phyloP scores from a whole-genome alignment of 2,329 filamentous ascomycete species.

The Xylariaceae sp. region DNA sequence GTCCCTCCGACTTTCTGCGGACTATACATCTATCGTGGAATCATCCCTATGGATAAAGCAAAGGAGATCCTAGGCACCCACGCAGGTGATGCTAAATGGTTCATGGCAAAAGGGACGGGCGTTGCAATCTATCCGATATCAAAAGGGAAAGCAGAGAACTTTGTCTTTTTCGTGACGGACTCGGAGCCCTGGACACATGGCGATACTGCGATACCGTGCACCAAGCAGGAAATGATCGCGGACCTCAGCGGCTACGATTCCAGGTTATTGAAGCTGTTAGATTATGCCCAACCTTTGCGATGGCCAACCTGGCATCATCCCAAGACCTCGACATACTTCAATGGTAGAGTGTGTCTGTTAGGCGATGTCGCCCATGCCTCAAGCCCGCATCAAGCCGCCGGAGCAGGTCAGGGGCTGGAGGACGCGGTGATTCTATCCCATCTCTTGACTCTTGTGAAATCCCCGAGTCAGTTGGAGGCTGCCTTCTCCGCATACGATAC shows the following conservation, averaged over 20 bases:
- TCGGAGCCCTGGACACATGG: slow-evolving; percentile 16
- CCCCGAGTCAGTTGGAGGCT: slow-evolving; percentile 11
- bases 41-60: slow-evolving; percentile 24
- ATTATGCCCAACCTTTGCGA: slow-evolving; percentile 18
- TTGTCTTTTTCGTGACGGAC: slow-evolving; percentile 20
- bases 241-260: slow-evolving; percentile 20
- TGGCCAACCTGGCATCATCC: slow-evolving; percentile 25
- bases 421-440: slow-evolving; percentile 22
- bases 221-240: slow-evolving; percentile 21
- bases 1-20: slow-evolving; percentile 23
- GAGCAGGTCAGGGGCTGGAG: slow-evolving; percentile 24
- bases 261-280: slow-evolving; percentile 18
- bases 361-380: slow-evolving; percentile 25
- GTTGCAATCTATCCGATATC: slow-evolving; percentile 23
- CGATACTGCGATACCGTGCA: slow-evolving; percentile 17
- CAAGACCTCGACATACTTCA: slow-evolving; percentile 19
- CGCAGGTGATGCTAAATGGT: slow-evolving; percentile 25
- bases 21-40: slow-evolving; percentile 27
- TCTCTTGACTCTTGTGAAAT: slow-evolving; percentile 16
- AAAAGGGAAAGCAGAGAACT: slow-evolving; percentile 20
- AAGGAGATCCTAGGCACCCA: slow-evolving; percentile 22
- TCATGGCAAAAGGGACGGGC: slow-evolving; percentile 20
- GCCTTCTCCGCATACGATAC: slow-evolving; percentile 25
- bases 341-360: slow-evolving; percentile 18
- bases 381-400: slow-evolving; percentile 22